Conservation (phyloP, 116 monocot genomes). For the Zostera marina region DNA sequence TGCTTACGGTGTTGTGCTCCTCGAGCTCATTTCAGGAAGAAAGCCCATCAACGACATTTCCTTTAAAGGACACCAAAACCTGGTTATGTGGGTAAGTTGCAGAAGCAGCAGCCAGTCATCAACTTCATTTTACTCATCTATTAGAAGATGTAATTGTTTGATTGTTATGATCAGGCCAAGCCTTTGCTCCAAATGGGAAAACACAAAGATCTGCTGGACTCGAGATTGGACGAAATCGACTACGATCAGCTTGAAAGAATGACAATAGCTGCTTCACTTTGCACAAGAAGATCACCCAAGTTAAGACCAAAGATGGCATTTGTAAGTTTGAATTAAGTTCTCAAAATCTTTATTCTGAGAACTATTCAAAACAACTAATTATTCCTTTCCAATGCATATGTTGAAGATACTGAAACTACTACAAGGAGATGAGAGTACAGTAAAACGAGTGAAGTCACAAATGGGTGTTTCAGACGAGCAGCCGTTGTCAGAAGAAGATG, state of each 20-base stretch:
- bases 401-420: slow-evolving; percentile 60
- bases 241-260: slow-evolving; percentile 37
- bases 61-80: slow-evolving; percentile 56
- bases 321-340: slow-evolving; percentile 18
- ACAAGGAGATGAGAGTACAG: slow-evolving; percentile 33
- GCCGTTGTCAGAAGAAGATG: slow-evolving; percentile 12
- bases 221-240: slow-evolving; percentile 33
- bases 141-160: no score
- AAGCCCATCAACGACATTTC: slow-evolving; percentile 42
- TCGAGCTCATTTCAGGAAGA: slow-evolving; percentile 74
- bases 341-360: neutral
- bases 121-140: no score
- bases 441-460: slow-evolving; percentile 39
- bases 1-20: slow-evolving; percentile 83
- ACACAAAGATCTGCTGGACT: slow-evolving; percentile 37
- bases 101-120: no score
- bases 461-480: slow-evolving; percentile 14
- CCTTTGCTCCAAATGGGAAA: slow-evolving; percentile 40
- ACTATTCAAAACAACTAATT: neutral
- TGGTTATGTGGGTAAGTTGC: slow-evolving; percentile 66
- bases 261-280: slow-evolving; percentile 58
- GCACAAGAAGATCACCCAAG: slow-evolving; percentile 45
- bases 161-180: slow-evolving; percentile 50
- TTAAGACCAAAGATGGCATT: slow-evolving; percentile 35
- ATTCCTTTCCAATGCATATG: neutral